A percentile compares a stretch with the other conserved stretches of the same genome.
Conservation (phyloP, 495 filamentous ascomycete species). For the Pyronema domesticum region DNA sequence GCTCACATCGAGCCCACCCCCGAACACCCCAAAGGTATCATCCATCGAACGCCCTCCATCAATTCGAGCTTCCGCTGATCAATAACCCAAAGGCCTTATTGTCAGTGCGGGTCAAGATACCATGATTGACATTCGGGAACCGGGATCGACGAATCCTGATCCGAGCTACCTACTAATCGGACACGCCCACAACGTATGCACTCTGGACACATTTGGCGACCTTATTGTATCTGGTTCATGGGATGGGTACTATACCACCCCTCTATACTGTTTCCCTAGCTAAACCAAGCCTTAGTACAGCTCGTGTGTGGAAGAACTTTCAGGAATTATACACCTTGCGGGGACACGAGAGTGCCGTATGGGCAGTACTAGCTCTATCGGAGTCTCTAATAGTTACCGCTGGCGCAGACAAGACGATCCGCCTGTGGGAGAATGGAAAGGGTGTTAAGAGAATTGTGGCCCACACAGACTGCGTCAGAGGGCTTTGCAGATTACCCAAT, state of each 20-base stretch:
- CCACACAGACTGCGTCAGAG: conserved; percentile 62
- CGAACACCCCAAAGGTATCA: conserved; percentile 40
- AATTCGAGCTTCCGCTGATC: background rate
- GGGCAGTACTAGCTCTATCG: conserved; percentile 77
- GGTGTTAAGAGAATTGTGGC: conserved; percentile 50
- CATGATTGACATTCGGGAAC: conserved; percentile 76
- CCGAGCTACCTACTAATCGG: conserved; percentile 74
- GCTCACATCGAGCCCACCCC: conserved; percentile 56
- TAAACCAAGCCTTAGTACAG: conserved; percentile 13
- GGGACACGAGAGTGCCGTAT: conserved; percentile 66
- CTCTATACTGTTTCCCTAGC: conserved; percentile 28
- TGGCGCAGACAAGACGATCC: conserved; percentile 77
- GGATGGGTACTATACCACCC: conserved; percentile 47
- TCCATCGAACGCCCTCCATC: background rate
- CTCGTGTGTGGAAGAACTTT: conserved; percentile 36
- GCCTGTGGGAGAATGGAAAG: conserved; percentile 58
- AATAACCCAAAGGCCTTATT: conserved; percentile 40
- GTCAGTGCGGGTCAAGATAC: conserved; percentile 76
- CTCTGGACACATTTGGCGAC: conserved; percentile 56
- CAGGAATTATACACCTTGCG: conserved; percentile 51
- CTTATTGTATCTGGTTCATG: conserved; percentile 86
- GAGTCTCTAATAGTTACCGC: conserved; percentile 68
- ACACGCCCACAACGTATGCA: conserved; percentile 70
- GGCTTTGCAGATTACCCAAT: conserved; percentile 62
- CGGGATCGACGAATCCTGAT: conserved; percentile 40